phyloP scores from a whole-genome alignment of 345 rosid genomes.

The Gossypium sturtianum region DNA sequence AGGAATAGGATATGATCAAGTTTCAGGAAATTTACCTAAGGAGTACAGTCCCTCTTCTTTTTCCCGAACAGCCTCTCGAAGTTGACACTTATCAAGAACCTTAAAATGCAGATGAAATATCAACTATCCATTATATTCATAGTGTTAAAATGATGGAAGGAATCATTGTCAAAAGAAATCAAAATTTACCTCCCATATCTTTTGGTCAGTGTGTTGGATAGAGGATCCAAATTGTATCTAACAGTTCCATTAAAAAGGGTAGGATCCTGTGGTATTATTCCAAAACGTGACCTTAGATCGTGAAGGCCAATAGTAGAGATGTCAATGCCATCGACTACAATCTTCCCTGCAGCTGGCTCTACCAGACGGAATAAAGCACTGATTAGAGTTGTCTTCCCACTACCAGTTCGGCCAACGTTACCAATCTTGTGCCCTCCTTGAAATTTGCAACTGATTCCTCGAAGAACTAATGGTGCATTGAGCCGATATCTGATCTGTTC shows the following conservation, averaged over 20 bases:
- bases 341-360: constrained; percentile 80
- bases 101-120: constrained; percentile 13
- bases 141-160: background rate
- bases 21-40: constrained; percentile 38
- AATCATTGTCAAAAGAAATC: background rate
- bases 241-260: constrained; percentile 90
- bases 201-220: constrained; percentile 64
- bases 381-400: constrained; percentile 89
- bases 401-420: constrained; percentile 88
- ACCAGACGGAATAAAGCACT: constrained; percentile 87
- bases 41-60: constrained; percentile 70
- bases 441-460: constrained; percentile 74
- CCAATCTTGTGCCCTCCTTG: constrained; percentile 95
- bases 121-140: background rate
- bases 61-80: constrained; percentile 66
- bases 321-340: constrained; percentile 75
- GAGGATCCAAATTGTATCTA: constrained; percentile 82
- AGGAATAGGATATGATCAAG: background rate
- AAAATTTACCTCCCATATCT: constrained; percentile 83
- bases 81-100: constrained; percentile 90
- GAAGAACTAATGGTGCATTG: constrained; percentile 63
- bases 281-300: constrained; percentile 76
- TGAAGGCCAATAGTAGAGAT: constrained; percentile 72
- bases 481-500: constrained; percentile 70
- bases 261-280: constrained; percentile 92